A percentile compares a stretch with the other conserved stretches of the same genome.
Conservation (phyloP, 2,329 filamentous ascomycete genomes). For the Bipolaris gigantea region DNA sequence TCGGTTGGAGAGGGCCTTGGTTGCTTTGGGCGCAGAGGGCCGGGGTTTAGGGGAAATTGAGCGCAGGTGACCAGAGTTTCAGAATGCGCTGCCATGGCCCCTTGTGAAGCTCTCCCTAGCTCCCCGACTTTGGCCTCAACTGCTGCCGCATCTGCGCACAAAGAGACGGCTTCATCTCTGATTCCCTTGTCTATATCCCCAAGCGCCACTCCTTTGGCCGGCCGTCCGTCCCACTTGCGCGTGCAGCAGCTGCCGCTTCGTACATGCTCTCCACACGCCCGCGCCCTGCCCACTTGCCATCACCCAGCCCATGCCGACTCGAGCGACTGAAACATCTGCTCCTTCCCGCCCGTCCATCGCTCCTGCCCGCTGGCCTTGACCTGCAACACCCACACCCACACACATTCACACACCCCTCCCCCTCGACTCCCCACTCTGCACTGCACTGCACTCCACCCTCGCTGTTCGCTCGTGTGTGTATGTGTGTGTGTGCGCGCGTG, state of each 20-base stretch:
- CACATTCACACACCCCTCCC: background rate
- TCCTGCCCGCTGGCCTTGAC: constrained; percentile 15
- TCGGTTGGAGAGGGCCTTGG: constrained; percentile 7
- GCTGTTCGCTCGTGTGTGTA: too few species aligned
- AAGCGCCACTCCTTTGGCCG: background rate
- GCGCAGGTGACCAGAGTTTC: constrained; percentile 21
- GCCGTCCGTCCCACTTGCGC: background rate
- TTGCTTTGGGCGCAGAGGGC: constrained; percentile 5
- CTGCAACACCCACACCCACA: background rate
- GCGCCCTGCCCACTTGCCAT: constrained; percentile 1
- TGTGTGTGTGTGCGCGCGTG: too few species aligned
- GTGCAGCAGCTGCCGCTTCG: constrained; percentile 1
- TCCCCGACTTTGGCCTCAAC: background rate
- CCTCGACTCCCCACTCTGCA: background rate
- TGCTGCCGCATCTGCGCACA: background rate
- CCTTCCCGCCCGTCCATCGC: constrained; percentile 23
- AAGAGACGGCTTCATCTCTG: background rate
- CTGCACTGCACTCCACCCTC: background rate
- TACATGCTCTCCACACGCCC: constrained; percentile 8
- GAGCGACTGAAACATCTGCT: constrained; percentile 27
- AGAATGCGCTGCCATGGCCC: constrained; percentile 3
- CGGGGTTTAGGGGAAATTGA: constrained; percentile 15
- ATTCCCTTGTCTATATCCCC: background rate
- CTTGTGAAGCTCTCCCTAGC: background rate
- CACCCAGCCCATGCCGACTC: constrained; percentile 7